Base-by-base conservation (phyloP, 2,329 filamentous ascomycete species). In the Aspergillus sp. region DNA sequence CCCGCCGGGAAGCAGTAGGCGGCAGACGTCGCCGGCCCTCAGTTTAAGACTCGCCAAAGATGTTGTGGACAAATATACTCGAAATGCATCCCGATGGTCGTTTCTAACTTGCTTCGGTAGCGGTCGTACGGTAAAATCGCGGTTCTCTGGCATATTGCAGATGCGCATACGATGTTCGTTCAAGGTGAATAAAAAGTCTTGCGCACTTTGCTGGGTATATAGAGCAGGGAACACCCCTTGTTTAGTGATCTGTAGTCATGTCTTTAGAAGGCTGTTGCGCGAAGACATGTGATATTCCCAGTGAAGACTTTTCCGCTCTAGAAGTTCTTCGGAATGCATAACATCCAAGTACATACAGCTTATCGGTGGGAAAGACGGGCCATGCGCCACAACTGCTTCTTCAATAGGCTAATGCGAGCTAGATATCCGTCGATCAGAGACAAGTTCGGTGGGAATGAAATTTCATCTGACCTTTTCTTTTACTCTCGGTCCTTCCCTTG, bases 11-110 rank as follows among this genome's bases (percentile, higher is more conserved):
- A 68, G 57, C 39, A 68, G 68, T 44, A 77, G 43, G 37, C 52
- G 77, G 66, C 86, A 87, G 12, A 83, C 70, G 63, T 88, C 84
- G 40, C 85, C 86, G n/a, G 82, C 74, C 44, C 78, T 77, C 17
- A 89, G 74, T 56, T 80, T 80, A 9, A 87, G 71, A 27, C 78
- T 75, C 50, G 83, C 77, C 21, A 89, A 75, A 25, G 84, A 82
- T 37, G 83, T 81, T 8, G 79, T 77, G 1, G 84, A 80, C 9
- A 87, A 71, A 64, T 84, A 81, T 39, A 87, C 74, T n/a, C 84
- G 79, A 65, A 87, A 87, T 3, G 82, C 80, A 66, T 84, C 83
- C 65, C 82, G 83, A 25, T 83, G 72, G 21, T 81, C 78, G 60
- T 74, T 75, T 62, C 74, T 73, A 4, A 75, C 71, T 46, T 79